Percentiles rank a stretch among this genome's conserved stretches.
phyloP scores from a whole-genome alignment of 2,329 filamentous ascomycete species.

The Colletotrichum gigasporum region DNA sequence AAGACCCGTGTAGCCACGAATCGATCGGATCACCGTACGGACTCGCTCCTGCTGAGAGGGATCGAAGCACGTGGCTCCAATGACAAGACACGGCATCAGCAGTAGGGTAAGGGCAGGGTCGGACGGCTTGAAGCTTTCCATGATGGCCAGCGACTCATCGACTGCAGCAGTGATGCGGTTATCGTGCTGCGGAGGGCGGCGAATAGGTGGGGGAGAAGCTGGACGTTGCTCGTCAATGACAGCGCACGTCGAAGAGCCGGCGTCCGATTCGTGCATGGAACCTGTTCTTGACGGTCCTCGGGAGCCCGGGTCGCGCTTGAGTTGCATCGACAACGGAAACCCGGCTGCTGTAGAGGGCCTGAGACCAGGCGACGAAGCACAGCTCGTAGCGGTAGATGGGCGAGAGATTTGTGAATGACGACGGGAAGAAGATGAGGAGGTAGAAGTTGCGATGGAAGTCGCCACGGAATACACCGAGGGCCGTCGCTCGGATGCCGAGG shows the following conservation, averaged over 20 bases:
- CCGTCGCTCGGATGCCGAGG: conserved; percentile 37
- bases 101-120: conserved; percentile 69
- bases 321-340: conserved; percentile 35
- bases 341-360: conserved; percentile 29
- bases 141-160: conserved; percentile 63
- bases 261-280: conserved; percentile 48
- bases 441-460: conserved; percentile 30
- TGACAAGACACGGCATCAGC: conserved; percentile 67
- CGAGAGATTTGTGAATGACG: conserved; percentile 33
- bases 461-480: conserved; percentile 32
- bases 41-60: conserved; percentile 62
- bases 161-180: conserved; percentile 62
- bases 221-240: conserved; percentile 20
- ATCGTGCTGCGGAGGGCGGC: conserved; percentile 59
- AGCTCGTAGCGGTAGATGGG: conserved; percentile 39
- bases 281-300: conserved; percentile 48
- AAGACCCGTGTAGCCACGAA: conserved; percentile 68
- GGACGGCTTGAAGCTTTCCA: conserved; percentile 64
- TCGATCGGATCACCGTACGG: conserved; percentile 56
- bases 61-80: conserved; percentile 69
- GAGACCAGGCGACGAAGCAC: conserved; percentile 44
- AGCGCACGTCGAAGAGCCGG: conserved; percentile 20
- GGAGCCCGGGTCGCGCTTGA: conserved; percentile 42
- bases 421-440: conserved; percentile 29
- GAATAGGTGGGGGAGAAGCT: conserved; percentile 57